A percentile compares a stretch with the other conserved stretches of the same genome.
phyloP scores from a whole-genome alignment of 768 basidiomycete species.

The Neoboletus brunneissimus region DNA sequence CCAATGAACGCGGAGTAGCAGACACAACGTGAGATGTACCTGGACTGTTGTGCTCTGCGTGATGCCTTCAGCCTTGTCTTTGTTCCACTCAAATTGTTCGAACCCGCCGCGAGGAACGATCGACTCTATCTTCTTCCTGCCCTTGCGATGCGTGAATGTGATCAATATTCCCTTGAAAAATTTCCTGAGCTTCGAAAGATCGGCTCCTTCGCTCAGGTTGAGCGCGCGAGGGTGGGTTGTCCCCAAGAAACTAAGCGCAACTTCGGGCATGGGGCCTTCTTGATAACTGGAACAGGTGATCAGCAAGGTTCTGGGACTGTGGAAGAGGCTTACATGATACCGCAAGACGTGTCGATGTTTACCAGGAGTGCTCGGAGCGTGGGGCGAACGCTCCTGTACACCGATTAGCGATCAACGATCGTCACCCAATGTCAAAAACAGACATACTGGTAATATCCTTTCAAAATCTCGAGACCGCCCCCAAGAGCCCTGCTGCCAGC shows the following conservation, averaged over 20 bases:
- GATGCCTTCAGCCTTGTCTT: slow-evolving; percentile 13
- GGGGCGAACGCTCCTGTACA: slow-evolving; percentile 45
- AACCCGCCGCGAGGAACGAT: slow-evolving; percentile 39
- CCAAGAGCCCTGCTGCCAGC: slow-evolving; percentile 27
- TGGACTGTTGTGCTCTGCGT: slow-evolving; percentile 35
- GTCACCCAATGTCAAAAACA: neutral
- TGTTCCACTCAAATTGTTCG: slow-evolving; percentile 40
- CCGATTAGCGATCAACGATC: neutral
- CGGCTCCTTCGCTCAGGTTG: slow-evolving; percentile 16
- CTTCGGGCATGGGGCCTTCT: slow-evolving; percentile 22
- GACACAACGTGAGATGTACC: slow-evolving; percentile 28
- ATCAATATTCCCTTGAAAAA: slow-evolving; percentile 39
- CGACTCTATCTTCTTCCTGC: slow-evolving; percentile 36
- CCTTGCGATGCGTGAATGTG: slow-evolving; percentile 26
- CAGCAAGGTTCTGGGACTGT: neutral
- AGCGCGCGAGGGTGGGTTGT: slow-evolving; percentile 31
- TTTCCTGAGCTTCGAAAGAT: slow-evolving; percentile 35
- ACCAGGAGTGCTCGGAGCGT: slow-evolving; percentile 39
- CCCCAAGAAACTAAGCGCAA: slow-evolving; percentile 33
- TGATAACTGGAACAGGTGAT: slow-evolving; percentile 22
- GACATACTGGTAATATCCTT: slow-evolving; percentile 51
- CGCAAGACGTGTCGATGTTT: slow-evolving; percentile 46
- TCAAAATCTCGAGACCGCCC: slow-evolving; percentile 42
- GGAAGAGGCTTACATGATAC: slow-evolving; percentile 38
- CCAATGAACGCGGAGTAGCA: neutral